These are phyloP conservation scores for Saxophila tyrrhenica DNA, from an alignment of 495 filamentous ascomycete genomes.

Conservation along the genomic window DNA sequence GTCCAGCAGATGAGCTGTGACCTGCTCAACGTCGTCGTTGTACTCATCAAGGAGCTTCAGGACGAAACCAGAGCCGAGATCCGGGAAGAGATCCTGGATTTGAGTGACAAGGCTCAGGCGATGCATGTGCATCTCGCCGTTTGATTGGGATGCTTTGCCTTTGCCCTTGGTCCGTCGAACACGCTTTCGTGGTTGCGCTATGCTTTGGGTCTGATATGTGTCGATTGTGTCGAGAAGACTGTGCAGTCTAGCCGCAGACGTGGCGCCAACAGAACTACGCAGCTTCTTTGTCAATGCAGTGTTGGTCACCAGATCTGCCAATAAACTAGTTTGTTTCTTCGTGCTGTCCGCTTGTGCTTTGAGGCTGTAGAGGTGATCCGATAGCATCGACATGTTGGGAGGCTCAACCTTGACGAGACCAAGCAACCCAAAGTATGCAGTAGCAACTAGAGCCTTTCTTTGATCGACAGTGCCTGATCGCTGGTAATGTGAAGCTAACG, in stretches of 20 bases:
- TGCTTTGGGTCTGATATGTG: conserved; percentile 38
- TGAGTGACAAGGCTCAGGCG: conserved; percentile 72
- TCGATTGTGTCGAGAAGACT: conserved; percentile 46
- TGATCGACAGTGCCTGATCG: conserved; percentile 26
- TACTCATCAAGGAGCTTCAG: conserved; percentile 70
- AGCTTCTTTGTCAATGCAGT: conserved; percentile 40
- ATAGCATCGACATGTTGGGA: conserved; percentile 57
- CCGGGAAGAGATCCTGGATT: conserved; percentile 86
- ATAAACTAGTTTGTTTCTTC: conserved; percentile 40
- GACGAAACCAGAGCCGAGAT: conserved; percentile 75
- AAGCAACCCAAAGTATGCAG: conserved; percentile 58
- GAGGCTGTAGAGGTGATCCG: conserved; percentile 73
- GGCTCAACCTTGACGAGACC: conserved; percentile 53
- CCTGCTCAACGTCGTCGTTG: conserved; percentile 61
- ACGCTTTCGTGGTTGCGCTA: conserved; percentile 40
- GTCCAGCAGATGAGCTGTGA: conserved; percentile 76
- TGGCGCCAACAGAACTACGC: conserved; percentile 21
- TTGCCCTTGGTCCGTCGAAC: conserved; percentile 44
- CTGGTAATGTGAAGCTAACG: conserved; percentile 53
- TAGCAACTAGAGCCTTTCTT: conserved; percentile 40
- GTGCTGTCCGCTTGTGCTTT: conserved; percentile 48
- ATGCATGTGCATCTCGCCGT: conserved; percentile 58
- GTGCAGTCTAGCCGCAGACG: conserved; percentile 40
- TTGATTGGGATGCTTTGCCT: conserved; percentile 42
- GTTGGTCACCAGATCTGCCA: conserved; percentile 50